A percentile compares a stretch with the other conserved stretches of the same genome.
These are phyloP conservation scores for Pichia sorboxylosa DNA, from an alignment of 1,139 yeast genomes.

Conservation along the genomic window DNA sequence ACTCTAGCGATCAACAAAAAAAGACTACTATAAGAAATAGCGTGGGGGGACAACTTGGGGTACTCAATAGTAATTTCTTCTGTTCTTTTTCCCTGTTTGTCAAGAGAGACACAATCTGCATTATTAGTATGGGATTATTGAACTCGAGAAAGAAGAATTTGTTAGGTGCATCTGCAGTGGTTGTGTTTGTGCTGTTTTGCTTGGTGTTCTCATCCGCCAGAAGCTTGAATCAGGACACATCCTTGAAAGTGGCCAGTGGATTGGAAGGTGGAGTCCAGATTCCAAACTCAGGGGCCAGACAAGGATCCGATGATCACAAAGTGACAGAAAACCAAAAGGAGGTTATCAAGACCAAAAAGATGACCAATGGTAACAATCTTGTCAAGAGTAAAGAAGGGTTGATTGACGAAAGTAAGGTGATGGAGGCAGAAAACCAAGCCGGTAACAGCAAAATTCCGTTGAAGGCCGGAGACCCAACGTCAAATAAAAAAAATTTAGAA, in stretches of 20 bases:
- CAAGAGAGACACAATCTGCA: no score
- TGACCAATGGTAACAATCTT: constrained; percentile 15
- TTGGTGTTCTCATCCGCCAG: constrained; percentile 13
- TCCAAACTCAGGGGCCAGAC: no score
- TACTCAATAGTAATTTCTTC: no score
- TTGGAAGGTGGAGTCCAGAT: no score
- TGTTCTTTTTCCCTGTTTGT: no score
- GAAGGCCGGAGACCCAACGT: constrained; percentile 15
- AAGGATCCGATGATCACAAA: no score
- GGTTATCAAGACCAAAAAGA: constrained; percentile 14
- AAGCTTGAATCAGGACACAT: not conserved
- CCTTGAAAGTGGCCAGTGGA: no score
- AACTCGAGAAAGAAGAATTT: constrained; percentile 19
- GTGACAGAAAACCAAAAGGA: no score
- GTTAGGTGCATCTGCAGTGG: constrained; percentile 20
- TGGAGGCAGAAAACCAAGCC: constrained; percentile 18
- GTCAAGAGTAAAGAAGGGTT: constrained; percentile 21
- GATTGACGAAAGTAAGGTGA: constrained; percentile 24
- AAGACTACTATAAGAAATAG: no score
- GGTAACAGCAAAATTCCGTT: constrained; percentile 9
- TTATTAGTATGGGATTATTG: no score
- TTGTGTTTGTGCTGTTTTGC: constrained; percentile 16
- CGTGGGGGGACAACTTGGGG: no score
- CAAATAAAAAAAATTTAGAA: constrained; percentile 2
- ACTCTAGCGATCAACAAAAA: no score